Percentiles rank a stretch among this genome's conserved stretches.
phyloP scores from a whole-genome alignment of 1,139 yeast genomes.

The Arxiozyma bovina region DNA sequence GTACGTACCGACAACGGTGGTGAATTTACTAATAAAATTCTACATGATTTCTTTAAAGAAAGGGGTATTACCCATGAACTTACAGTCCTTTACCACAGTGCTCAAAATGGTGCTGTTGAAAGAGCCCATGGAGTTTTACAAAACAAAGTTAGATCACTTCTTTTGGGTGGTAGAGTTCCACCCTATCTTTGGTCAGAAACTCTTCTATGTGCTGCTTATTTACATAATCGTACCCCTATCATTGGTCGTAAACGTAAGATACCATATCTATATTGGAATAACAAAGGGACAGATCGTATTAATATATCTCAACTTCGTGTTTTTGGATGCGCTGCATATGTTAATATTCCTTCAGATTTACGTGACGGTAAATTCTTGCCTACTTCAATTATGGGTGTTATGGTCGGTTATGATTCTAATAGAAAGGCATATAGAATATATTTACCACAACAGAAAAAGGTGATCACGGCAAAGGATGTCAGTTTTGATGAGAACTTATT shows the following conservation, averaged over 20 bases:
- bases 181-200: too few species aligned
- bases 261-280: too few species aligned
- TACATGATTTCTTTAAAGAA: slow-evolving; percentile 1
- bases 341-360: not conserved
- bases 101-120: slow-evolving; percentile 11
- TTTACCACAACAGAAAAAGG: not conserved
- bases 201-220: too few species aligned
- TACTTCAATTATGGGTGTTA: slow-evolving; percentile 2
- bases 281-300: not conserved
- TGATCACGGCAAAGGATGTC: slow-evolving; percentile 6
- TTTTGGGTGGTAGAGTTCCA: too few species aligned
- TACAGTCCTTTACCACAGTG: slow-evolving; percentile 9
- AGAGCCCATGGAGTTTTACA: slow-evolving; percentile 8
- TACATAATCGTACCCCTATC: not conserved
- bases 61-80: slow-evolving; percentile 10
- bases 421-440: slow-evolving; percentile 7
- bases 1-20: slow-evolving; percentile 11
- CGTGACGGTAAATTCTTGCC: slow-evolving; percentile 8
- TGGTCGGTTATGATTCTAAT: slow-evolving; percentile 5
- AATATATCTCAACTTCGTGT: slow-evolving; percentile 1
- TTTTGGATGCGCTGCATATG: slow-evolving; percentile 10
- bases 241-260: not conserved
- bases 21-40: slow-evolving; percentile 6
- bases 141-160: not conserved
- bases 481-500: slow-evolving; percentile 6